Evolutionary conservation across 2,329 filamentous ascomycete genomes (phyloP).

Genomic region (Trichophyton mentagrophytes): DNA sequence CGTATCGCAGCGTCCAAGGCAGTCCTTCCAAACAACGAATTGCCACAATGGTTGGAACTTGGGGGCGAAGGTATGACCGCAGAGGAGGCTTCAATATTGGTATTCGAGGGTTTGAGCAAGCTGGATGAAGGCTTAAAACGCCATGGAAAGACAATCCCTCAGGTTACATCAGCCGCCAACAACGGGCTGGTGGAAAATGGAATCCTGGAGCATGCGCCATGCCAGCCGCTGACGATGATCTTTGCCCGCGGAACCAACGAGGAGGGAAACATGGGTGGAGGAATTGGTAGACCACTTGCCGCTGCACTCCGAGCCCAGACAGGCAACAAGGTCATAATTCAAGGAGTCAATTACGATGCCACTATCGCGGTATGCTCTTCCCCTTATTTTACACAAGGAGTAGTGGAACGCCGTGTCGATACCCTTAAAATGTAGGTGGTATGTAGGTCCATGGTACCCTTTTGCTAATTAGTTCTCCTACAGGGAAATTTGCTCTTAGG

Average conservation of each 20-base stretch:
- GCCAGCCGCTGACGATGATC: slow-evolving; percentile 32
- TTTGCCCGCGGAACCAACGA: slow-evolving; percentile 34
- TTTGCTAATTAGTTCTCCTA: slow-evolving; percentile 17
- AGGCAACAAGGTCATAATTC: slow-evolving; percentile 19
- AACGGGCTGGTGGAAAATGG: slow-evolving; percentile 25
- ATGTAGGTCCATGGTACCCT: not conserved
- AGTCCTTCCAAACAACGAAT: not conserved
- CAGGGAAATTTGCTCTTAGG: slow-evolving; percentile 21
- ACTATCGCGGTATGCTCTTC: slow-evolving; percentile 12
- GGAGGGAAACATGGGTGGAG: slow-evolving; percentile 31
- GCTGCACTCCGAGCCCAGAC: slow-evolving; percentile 17
- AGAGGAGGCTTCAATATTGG: not conserved
- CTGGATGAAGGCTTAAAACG: not conserved
- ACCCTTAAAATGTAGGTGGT: not conserved
- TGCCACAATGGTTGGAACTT: not conserved
- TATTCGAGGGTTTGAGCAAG: not conserved
- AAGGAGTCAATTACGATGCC: slow-evolving; percentile 25
- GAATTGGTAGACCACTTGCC: slow-evolving; percentile 29
- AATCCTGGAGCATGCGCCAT: slow-evolving; percentile 27
- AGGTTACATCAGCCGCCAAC: not conserved
- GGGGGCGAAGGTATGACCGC: not conserved
- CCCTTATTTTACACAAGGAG: slow-evolving; percentile 10
- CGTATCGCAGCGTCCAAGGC: not conserved
- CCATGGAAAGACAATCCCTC: not conserved
- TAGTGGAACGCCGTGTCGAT: not conserved